Percentiles rank a stretch among this genome's conserved stretches.
Evolutionary conservation across 2,329 filamentous ascomycete species (phyloP).

Genomic region (Sphaerulina musiva): DNA sequence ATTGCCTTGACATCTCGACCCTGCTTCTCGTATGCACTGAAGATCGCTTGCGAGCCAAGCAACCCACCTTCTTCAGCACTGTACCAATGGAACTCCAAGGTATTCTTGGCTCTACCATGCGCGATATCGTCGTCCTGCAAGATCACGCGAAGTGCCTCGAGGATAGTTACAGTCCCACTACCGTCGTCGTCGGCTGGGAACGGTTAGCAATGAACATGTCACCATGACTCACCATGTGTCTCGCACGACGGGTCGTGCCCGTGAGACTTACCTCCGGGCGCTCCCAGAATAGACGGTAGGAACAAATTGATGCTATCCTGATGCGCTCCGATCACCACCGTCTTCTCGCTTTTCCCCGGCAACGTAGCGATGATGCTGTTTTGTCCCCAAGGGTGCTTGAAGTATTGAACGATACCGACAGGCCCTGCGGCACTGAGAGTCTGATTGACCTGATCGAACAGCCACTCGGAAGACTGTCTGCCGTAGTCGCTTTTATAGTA

Average conservation of each 20-base stretch:
- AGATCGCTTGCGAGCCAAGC: slow-evolving; percentile 83
- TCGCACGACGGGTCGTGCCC: too few relatives aligned
- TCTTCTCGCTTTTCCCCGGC: slow-evolving; percentile 76
- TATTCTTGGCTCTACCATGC: slow-evolving; percentile 67
- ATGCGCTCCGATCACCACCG: slow-evolving; percentile 65
- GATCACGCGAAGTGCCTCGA: slow-evolving; percentile 80
- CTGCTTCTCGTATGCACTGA: slow-evolving; percentile 67
- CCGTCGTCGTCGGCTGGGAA: slow-evolving; percentile 77
- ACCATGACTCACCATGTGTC: too few relatives aligned
- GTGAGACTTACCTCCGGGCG: slow-evolving; percentile 53
- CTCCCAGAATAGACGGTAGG: slow-evolving; percentile 72
- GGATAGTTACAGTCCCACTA: slow-evolving; percentile 78
- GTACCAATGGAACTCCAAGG: slow-evolving; percentile 96
- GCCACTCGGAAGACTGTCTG: slow-evolving; percentile 79
- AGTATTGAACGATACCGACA: slow-evolving; percentile 66
- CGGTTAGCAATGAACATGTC: too few relatives aligned
- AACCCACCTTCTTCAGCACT: slow-evolving; percentile 83
- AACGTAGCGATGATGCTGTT: slow-evolving; percentile 87
- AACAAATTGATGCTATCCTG: slow-evolving; percentile 95
- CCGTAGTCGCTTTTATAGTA: slow-evolving; percentile 77
- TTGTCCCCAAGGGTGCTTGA: slow-evolving; percentile 78
- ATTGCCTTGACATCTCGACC: slow-evolving; percentile 81
- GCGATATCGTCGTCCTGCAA: slow-evolving; percentile 62
- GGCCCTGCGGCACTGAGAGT: slow-evolving; percentile 62
- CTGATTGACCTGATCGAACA: slow-evolving; percentile 65